Conservation (phyloP, 1,139 yeast genomes). For the Eremothecium cymbalariae region DNA sequence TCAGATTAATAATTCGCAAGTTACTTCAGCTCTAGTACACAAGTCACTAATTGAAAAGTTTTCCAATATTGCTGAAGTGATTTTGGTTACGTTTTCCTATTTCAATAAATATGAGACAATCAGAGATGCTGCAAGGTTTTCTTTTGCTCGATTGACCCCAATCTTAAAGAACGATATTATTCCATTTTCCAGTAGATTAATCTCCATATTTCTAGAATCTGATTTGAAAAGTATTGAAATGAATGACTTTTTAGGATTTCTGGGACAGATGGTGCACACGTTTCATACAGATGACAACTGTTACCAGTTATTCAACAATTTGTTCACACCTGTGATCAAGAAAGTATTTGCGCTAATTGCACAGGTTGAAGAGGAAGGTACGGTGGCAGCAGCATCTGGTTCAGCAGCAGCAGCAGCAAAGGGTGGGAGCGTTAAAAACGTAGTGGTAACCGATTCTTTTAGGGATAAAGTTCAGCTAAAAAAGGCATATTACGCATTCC, state of each 20-base stretch:
- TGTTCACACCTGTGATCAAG: slow-evolving; percentile 63
- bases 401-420: slow-evolving; percentile 13
- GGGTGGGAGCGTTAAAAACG: slow-evolving; percentile 30
- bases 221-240: slow-evolving; percentile 58
- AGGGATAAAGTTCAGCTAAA: slow-evolving; percentile 57
- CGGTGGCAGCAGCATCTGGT: slow-evolving; percentile 11
- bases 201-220: slow-evolving; percentile 65
- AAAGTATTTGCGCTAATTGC: slow-evolving; percentile 51
- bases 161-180: slow-evolving; percentile 51
- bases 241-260: slow-evolving; percentile 71
- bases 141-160: slow-evolving; percentile 81
- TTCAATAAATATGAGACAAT: slow-evolving; percentile 59
- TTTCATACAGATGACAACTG: slow-evolving; percentile 61
- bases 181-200: slow-evolving; percentile 59
- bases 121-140: slow-evolving; percentile 79
- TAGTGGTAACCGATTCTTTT: slow-evolving; percentile 41
- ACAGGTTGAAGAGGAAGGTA: slow-evolving; percentile 32
- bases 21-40: slow-evolving; percentile 25
- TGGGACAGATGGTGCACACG: slow-evolving; percentile 81
- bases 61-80: slow-evolving; percentile 70
- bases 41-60: slow-evolving; percentile 42
- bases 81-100: slow-evolving; percentile 72
- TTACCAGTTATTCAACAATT: slow-evolving; percentile 63
- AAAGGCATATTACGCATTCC: slow-evolving; percentile 59
- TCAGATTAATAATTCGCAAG: slow-evolving; percentile 31